Evolutionary conservation across 768 basidiomycete genomes (phyloP).

Genomic region (Dioszegia crocea): DNA sequence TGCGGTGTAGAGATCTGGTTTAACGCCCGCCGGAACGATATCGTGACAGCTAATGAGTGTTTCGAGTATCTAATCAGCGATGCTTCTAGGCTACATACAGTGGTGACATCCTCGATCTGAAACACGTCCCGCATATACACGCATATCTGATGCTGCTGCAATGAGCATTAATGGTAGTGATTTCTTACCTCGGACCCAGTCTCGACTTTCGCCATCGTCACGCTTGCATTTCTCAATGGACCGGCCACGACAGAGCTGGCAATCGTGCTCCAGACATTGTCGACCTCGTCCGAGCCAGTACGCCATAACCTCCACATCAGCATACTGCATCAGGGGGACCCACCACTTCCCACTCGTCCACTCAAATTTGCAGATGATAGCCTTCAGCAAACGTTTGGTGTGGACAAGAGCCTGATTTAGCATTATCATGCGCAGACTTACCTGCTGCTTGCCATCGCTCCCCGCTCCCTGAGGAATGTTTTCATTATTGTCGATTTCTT

Average conservation of each 20-base stretch:
- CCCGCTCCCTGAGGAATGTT: conserved; percentile 18
- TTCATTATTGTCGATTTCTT: conserved; percentile 20
- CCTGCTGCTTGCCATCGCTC: conserved; percentile 18
- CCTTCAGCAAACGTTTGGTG: background rate
- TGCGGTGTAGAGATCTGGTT: conserved; percentile 32
- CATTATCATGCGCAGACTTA: background rate
- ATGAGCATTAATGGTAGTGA: background rate
- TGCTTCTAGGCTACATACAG: conserved; percentile 7
- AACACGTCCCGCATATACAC: conserved; percentile 25
- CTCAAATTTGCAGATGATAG: conserved; percentile 1
- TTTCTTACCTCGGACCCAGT: conserved; percentile 3
- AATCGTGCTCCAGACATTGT: conserved; percentile 18
- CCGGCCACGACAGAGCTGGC: conserved; percentile 25
- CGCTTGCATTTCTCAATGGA: conserved; percentile 21
- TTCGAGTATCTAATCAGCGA: conserved; percentile 16
- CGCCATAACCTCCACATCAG: conserved; percentile 19
- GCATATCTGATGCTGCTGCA: conserved; percentile 19
- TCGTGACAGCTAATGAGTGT: conserved; percentile 24
- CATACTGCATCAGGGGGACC: conserved; percentile 11
- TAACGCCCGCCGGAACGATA: conserved; percentile 18
- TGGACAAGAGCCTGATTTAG: conserved; percentile 16
- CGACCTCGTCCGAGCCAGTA: conserved; percentile 8
- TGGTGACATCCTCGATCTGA: conserved; percentile 9
- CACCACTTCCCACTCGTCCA: conserved; percentile 33
- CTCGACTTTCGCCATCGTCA: conserved; percentile 23